Evolutionary conservation across 1,139 yeast genomes (phyloP).

Genomic region (Saccharomyces hybrid): DNA sequence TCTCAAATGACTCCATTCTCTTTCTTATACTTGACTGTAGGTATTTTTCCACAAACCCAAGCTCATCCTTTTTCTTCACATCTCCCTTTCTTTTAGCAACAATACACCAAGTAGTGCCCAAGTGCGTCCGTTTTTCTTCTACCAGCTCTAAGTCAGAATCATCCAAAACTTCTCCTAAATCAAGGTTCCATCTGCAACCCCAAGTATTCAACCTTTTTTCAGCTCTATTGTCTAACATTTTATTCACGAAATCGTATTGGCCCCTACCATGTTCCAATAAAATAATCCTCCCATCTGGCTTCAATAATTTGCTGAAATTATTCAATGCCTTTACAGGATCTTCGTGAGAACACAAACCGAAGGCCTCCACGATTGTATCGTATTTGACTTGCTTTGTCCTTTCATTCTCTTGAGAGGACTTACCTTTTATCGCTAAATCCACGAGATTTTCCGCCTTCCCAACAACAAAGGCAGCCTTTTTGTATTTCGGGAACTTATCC

Average conservation of each 20-base stretch:
- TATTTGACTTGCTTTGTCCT: conserved; percentile 42
- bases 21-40: conserved; percentile 25
- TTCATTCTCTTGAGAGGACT: conserved; percentile 4
- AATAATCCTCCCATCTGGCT: conserved; percentile 86
- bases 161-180: conserved; percentile 77
- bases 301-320: conserved; percentile 62
- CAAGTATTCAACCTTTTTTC: conserved; percentile 78
- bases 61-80: conserved; percentile 36
- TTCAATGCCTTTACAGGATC: conserved; percentile 79
- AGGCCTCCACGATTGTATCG: conserved; percentile 88
- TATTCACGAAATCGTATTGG: conserved; percentile 66
- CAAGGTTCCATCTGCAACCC: conserved; percentile 98
- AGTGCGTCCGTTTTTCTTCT: conserved; percentile 68
- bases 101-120: conserved; percentile 88
- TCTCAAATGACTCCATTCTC: conserved; percentile 13
- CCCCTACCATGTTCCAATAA: conserved; percentile 91
- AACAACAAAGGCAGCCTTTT: conserved; percentile 74
- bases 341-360: conserved; percentile 91
- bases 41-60: conserved; percentile 42
- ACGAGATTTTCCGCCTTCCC: conserved; percentile 87
- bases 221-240: conserved; percentile 74
- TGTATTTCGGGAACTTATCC: conserved; percentile 53
- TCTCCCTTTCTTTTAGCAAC: conserved; percentile 69
- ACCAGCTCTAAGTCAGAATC: conserved; percentile 79
- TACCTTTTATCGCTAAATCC: conserved; percentile 39